Evolutionary conservation across 257 asterid species (phyloP), one percentile per base, ranked within the genome.

Genomic region (Salvia hispanica): DNA sequence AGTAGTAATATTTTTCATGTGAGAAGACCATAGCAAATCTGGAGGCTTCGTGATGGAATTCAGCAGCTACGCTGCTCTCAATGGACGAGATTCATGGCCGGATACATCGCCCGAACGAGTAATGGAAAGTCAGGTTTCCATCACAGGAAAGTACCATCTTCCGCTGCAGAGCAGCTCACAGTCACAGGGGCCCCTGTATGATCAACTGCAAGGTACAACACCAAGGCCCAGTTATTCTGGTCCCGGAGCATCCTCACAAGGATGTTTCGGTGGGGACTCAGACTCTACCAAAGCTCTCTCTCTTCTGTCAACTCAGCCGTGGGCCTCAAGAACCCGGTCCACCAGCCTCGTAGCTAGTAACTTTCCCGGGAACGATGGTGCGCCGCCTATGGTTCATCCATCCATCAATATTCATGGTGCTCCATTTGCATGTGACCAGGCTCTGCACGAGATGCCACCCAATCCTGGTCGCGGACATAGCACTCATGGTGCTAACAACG

Each of bases 301-400:
- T 92, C 98, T 92, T 90, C 97, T 88, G 97, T 92, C 98, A 92
- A 92, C 77, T 64, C 91, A 85, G 57, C 83, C 92, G 46, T 92
- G 95, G 95, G 78, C 69, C 80, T 78, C 92, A 40, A 82, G 88
- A 76, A 67, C 66, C 85, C 90, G 70, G 14, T 64, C 87, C 61
- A 71, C 75, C 46, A 81, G 80, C 77, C 86, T 79, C 42, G 94
- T 79, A 76, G 68, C 71, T 6, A 80, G 77, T 72, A 69, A 54
- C 52, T 63, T 72, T 50, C 78, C 78, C 21, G 76, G 68, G 36
- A 21, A 79, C 69, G 48, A 64, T 69, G 83, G 80, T 52, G n/a
- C 78, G 16, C 70, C 78, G n/a, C 72, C 79, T 67, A 25, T 73
- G 56, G 85, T 69, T 67, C 89, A 82, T 34, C 82, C 95, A 44